Base-by-base conservation (phyloP, 2,329 filamentous ascomycete genomes). In the Fusarium tuaranense region DNA sequence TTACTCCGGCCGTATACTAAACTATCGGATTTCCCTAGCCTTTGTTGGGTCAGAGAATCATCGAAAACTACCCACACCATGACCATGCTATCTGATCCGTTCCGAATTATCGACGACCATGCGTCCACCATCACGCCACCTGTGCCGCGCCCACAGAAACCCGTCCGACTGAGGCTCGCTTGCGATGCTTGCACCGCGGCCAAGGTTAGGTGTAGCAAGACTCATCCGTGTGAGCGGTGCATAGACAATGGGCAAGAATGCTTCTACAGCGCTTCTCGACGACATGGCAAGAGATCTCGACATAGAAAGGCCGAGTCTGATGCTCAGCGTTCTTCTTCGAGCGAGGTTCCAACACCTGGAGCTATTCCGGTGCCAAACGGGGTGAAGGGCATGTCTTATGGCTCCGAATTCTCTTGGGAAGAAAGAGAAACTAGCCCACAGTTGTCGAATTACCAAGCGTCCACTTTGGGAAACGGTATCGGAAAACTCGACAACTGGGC, bases 161-260 rank as follows among this genome's bases (percentile, higher is more conserved):
- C 71, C 10, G 71, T 73, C 18, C 57, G 68, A 5, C 38, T 73
- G 36, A 67, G 71, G 22, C 71, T 73, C 57, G 71, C 71, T 39
- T 73, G 71, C 48, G 71, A 73, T 41, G 60, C 71, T 44, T 73
- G 71, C 68, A 73, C 71, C 18, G 71, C 71, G 18, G 71, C 71
- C 48, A 73, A 73, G n/a, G 71, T 73, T 7, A 66, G 71, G 16
- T 73, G 71, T 44, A 73, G 71, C 41, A 72, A 69, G 44, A 73
- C 71, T 69, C 68, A 72, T 10, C 71, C 71, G 7, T 73, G 71
- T 14, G 71, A 73, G 14, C 71, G 71, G 36, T 73, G 71, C 18
- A 61, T 72, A 34, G 71, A 73, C 5, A 73, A 57, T 41, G 71
- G 71, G 0, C 68, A 60, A 22, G 71, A 73, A 32, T 73, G 71